A percentile compares a stretch with the other conserved stretches of the same genome.
These are phyloP conservation scores for Panellus pusillus DNA, from an alignment of 768 basidiomycete genomes.

Conservation along the genomic window DNA sequence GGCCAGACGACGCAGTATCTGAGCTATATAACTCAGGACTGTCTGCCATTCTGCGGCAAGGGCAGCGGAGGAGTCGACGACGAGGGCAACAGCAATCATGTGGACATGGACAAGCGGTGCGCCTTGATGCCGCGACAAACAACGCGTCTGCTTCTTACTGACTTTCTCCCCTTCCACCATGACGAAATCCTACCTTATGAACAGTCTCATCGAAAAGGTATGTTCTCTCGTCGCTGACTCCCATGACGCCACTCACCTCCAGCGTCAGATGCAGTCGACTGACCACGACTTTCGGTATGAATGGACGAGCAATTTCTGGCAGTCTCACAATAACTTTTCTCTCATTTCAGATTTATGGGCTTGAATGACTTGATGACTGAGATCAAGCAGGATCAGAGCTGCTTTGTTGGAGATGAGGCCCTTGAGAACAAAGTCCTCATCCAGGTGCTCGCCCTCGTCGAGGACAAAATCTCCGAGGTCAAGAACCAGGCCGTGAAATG, in stretches of 20 bases:
- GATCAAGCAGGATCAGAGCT: slow-evolving; percentile 73
- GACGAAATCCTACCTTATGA: slow-evolving; percentile 87
- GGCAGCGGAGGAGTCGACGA: slow-evolving; percentile 60
- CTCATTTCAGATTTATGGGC: slow-evolving; percentile 83
- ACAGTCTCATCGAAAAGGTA: slow-evolving; percentile 81
- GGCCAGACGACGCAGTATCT: slow-evolving; percentile 50
- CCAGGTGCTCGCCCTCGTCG: slow-evolving; percentile 82
- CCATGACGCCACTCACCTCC: not conserved
- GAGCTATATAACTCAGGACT: slow-evolving; percentile 47
- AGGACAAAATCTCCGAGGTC: slow-evolving; percentile 96
- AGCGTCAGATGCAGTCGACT: slow-evolving; percentile 76
- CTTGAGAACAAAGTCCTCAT: slow-evolving; percentile 83
- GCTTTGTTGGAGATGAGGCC: slow-evolving; percentile 81
- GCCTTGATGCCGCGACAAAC: not conserved
- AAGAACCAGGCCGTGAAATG: slow-evolving; percentile 98
- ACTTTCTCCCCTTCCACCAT: slow-evolving; percentile 41
- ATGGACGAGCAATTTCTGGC: slow-evolving; percentile 24
- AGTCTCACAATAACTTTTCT: slow-evolving; percentile 19
- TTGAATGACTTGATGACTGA: slow-evolving; percentile 92
- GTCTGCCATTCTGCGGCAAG: slow-evolving; percentile 54
- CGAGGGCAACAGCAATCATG: slow-evolving; percentile 50
- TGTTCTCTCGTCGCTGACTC: not conserved
- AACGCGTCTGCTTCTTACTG: slow-evolving; percentile 5
- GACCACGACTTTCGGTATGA: slow-evolving; percentile 87
- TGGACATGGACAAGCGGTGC: not conserved